Base-by-base conservation (phyloP, 371 early-diverging fungal genomes). In the Polyrhizophydium stewartii region DNA sequence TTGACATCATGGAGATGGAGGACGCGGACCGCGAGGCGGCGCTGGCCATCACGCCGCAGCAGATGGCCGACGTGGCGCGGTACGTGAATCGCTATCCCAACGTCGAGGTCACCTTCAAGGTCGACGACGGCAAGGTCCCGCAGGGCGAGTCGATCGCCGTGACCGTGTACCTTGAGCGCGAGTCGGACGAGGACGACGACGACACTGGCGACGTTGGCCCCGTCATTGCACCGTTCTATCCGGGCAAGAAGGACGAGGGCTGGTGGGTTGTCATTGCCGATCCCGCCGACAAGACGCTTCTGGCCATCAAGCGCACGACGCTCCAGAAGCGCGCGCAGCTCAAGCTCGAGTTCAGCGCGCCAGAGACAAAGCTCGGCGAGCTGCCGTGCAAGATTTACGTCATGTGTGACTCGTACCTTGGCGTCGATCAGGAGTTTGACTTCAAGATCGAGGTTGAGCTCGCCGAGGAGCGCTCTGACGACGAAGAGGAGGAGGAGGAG, bases 191-290 rank as follows among this genome's bases (percentile, higher is more conserved):
- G n/a, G 88, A 85, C 3, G 91, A 89, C 6, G 81, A 68, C 1
- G 74, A 63, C 27, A 86, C 83, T 43, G 88, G 86, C 9, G 74
- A 64, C 22, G 71, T 76, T 60, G 92, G 85, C 5, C 92, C 82
- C 49, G 94, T 90, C 1, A 81, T 90, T 45, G 94, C 97, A 49
- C 96, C 95, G 1, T 93, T 83, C 80, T 97, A 89, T 86, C 96
- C 96, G n/a, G 65, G 69, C 27, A 77, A 80, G 75, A 93, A 94
- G 82, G 90, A 91, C 43, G 98, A 97, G 74, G 89, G 89, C 30
- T 98, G 97, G 97, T 98, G 97, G 97, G 73, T 96, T 60, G 90
- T 98, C 3, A 70, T 98, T 50, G 96, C 92, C 28, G 92, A 95
- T 51, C 81, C 87, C 21, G 67, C 73, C 31, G 76, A 84, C 6